Evolutionary conservation across 2,329 filamentous ascomycete genomes (phyloP), one percentile per base, ranked within the genome.

Genomic region (Malbranchea zuffiana): DNA sequence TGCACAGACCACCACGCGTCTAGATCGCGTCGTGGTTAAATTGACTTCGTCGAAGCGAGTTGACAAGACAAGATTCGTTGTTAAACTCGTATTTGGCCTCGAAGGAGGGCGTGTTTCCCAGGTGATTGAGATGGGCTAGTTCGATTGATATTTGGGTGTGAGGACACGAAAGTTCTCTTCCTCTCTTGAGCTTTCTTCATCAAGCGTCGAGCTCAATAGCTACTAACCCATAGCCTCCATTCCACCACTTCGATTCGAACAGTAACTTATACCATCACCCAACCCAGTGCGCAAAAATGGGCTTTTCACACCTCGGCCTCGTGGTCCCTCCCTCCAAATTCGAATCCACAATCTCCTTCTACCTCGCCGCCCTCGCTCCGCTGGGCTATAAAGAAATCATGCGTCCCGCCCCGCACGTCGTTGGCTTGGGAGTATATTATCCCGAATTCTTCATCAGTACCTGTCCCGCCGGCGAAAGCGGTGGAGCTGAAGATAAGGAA

Each of bases 241-340:
- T 30, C 15, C 8, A 30, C 11, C 11, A 30, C 23, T 3, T 12
- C 23, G 12, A 25, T 10, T 25, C 23, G 10, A 25, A 25, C 23
- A 11, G 28, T 11, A 7, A 30, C 10, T 28, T 17, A 36, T 7
- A 21, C n/a, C n/a, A n/a, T n/a, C n/a, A n/a, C n/a, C n/a, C n/a
- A n/a, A n/a, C n/a, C n/a, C n/a, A n/a, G n/a, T n/a, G n/a, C 23
- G 23, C 23, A 25, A 18, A 67, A 64, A 51, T 74, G 71, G 36
- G 42, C 7, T 25, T 50, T 35, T 44, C 50, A 38, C 55, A 58
- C 41, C 6, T 55, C 26, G 45, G 47, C 16, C 47, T 56, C 35
- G 35, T 26, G 23, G 51, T 50, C 11, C 50, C 50, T 7, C 40
- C 44, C n/a, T 43, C 44, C 26, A 45, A 53, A n/a, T 47, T 57